Evolutionary conservation across 2,329 filamentous ascomycete species (phyloP).

Genomic region (Trichothecium sympodiale): DNA sequence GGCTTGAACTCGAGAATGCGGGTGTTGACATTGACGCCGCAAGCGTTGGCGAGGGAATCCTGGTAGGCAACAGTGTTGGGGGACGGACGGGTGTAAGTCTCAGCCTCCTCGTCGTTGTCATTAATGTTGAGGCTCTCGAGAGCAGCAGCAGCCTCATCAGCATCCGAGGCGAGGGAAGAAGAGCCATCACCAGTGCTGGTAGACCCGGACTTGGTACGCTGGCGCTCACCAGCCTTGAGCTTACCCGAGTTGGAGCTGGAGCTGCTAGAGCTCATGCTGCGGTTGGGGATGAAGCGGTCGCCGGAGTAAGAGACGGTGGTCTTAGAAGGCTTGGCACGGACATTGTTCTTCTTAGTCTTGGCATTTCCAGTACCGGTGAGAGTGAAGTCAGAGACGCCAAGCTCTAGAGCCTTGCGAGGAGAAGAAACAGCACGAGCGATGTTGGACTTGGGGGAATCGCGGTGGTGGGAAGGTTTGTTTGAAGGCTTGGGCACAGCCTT

Average conservation of each 20-base stretch:
- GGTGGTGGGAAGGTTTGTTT: slow-evolving; percentile 41
- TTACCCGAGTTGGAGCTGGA: slow-evolving; percentile 73
- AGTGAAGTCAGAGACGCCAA: slow-evolving; percentile 86
- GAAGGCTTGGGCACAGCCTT: too few species aligned
- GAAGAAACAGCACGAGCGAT: slow-evolving; percentile 67
- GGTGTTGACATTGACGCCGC: slow-evolving; percentile 85
- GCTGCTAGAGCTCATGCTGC: slow-evolving; percentile 79
- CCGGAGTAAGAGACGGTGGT: slow-evolving; percentile 70
- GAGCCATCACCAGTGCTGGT: slow-evolving; percentile 58
- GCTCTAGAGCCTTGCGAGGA: slow-evolving; percentile 72
- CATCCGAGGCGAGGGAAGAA: slow-evolving; percentile 62
- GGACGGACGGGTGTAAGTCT: slow-evolving; percentile 64
- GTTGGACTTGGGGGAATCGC: slow-evolving; percentile 93
- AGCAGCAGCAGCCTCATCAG: slow-evolving; percentile 69
- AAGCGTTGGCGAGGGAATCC: slow-evolving; percentile 80
- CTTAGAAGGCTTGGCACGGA: slow-evolving; percentile 55
- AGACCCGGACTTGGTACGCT: slow-evolving; percentile 60
- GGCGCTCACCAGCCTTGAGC: slow-evolving; percentile 59
- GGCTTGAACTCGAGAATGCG: slow-evolving; percentile 98
- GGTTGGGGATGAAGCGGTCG: slow-evolving; percentile 95
- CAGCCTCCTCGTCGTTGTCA: slow-evolving; percentile 59
- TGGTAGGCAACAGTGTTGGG: slow-evolving; percentile 87
- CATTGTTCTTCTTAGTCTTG: slow-evolving; percentile 45
- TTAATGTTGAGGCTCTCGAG: slow-evolving; percentile 68
- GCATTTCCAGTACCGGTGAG: slow-evolving; percentile 68